Evolutionary conservation across 805 yeast genomes (phyloP), one percentile per base, ranked within the genome.

Genomic region (Zygosaccharomyces gambellarensis): DNA sequence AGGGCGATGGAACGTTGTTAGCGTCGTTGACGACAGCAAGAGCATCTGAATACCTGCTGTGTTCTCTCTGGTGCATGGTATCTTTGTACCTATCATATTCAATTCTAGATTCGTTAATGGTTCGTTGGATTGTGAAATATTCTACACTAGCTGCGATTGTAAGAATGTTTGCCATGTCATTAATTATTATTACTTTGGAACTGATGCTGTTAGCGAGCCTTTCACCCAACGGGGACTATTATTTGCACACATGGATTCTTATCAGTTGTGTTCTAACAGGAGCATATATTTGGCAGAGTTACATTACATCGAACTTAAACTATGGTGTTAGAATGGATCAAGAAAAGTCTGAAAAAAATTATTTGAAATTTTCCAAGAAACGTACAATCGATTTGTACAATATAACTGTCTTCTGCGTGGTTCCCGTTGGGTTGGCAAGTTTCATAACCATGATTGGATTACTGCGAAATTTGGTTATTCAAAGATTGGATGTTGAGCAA

Each of bases 381-480:
- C 75, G 96, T 47, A 83, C 90, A 31, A 87, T 90, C 51, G 95
- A 92, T 64, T 74, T 90, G 48, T 88, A 89, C 66, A 87, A 86
- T 57, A 87, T 94, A 44, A 89, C 87, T 0, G 97, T 92, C 1
- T 92, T 88, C 71, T 97, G 98, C 2, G 99, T 92, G 36, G 97
- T 92, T n/a, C 99, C 99, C 0, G 89, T 92, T 14, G 98, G 99
- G 0, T 62, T 92, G 51, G 97, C 98, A 4, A 87, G 97, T 58
- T 92, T 94, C 61, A 69, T 90, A 22, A 90, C 98, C 2, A 88
- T 90, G 96, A 73, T 90, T 32, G 94, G 90, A 0, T 70, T 92
- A 34, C 70, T 92, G 14, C 71, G 98, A 52, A 80, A 86, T 43
- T 70, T 90, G 44, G 73, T 90, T 55, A 87, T 90, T 23, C 73